phyloP scores from a whole-genome alignment of 805 yeast genomes.

The Saturnispora gosingensis region DNA sequence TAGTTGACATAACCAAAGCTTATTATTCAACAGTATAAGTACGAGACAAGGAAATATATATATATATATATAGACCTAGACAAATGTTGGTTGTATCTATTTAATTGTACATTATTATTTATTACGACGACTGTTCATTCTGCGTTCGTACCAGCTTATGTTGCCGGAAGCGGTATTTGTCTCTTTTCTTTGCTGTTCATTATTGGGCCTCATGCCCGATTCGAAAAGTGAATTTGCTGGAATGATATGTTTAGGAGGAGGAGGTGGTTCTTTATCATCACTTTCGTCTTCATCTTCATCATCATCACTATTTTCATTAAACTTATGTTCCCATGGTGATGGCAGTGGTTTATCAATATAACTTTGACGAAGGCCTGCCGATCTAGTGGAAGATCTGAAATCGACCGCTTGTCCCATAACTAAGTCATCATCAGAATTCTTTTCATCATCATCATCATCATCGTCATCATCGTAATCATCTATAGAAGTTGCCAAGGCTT shows the following conservation, averaged over 20 bases:
- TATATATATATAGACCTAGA: background rate
- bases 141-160: conserved; percentile 8
- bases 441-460: conserved; percentile 4
- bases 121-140: conserved; percentile 2
- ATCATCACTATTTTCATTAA: background rate
- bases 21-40: background rate
- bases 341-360: conserved; percentile 9
- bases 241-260: conserved; percentile 21
- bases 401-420: conserved; percentile 20
- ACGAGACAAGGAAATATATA: background rate
- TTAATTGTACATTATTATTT: conserved; percentile 1
- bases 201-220: background rate
- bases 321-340: background rate
- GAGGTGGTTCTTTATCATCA: conserved; percentile 15
- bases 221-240: conserved; percentile 17
- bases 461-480: conserved; percentile 10
- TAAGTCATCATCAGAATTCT: conserved; percentile 13
- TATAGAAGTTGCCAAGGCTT: background rate
- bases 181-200: background rate
- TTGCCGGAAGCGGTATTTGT: background rate
- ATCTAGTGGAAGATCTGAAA: conserved; percentile 14
- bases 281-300: background rate
- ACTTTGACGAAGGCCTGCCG: conserved; percentile 9
- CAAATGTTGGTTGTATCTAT: background rate
- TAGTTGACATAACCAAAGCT: background rate